These are phyloP conservation scores for Scleromitrula shiraiana DNA, from an alignment of 2,329 filamentous ascomycete species.

Conservation along the genomic window DNA sequence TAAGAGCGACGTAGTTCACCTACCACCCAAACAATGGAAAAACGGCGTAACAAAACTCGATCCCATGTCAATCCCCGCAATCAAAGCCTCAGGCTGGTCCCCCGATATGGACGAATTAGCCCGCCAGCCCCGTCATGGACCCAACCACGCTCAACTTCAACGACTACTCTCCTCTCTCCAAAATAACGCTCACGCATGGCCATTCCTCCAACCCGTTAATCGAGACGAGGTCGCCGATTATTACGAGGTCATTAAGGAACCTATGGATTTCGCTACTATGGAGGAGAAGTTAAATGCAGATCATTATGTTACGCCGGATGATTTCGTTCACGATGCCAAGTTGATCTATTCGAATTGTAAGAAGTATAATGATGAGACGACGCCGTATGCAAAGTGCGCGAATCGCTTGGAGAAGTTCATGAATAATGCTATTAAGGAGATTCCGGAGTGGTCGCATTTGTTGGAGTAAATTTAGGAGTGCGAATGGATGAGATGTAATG, in stretches of 20 bases:
- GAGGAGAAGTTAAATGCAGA: constrained; percentile 91
- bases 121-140: constrained; percentile 87
- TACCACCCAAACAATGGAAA: constrained; percentile 79
- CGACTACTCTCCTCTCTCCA: constrained; percentile 92
- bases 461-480: constrained; percentile 22
- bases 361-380: constrained; percentile 92
- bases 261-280: constrained; percentile 96
- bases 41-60: constrained; percentile 69
- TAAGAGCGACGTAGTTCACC: constrained; percentile 79
- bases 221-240: constrained; percentile 97
- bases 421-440: constrained; percentile 86
- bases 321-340: constrained; percentile 82
- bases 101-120: constrained; percentile 97
- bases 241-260: constrained; percentile 95
- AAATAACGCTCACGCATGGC: constrained; percentile 89
- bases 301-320: constrained; percentile 82
- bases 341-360: constrained; percentile 93
- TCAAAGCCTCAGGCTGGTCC: constrained; percentile 89
- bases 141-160: constrained; percentile 89
- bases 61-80: constrained; percentile 77
- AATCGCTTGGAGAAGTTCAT: constrained; percentile 91
- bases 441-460: constrained; percentile 77
- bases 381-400: constrained; percentile 89
- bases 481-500: too few species aligned
- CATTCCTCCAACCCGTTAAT: constrained; percentile 89